Base-by-base conservation (phyloP, 2,329 filamentous ascomycete species). In the Leptographium galeiforme region DNA sequence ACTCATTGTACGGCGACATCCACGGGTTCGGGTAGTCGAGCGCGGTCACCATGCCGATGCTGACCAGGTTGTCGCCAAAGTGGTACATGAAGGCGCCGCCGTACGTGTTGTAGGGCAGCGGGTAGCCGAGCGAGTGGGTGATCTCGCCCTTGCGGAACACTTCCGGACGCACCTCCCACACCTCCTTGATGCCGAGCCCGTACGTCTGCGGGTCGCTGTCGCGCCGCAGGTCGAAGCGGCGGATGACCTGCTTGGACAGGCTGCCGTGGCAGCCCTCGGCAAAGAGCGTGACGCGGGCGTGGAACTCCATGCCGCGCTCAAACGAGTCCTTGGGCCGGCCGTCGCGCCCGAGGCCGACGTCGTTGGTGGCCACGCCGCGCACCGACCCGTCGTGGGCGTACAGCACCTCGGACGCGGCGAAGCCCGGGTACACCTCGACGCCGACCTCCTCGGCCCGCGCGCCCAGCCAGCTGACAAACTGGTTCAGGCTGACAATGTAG, bases 1-100 rank as follows among this genome's bases (percentile, higher is more conserved):
- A 98, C 67, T 98, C 93, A 55, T 83, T 81, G 66, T 97, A 98
- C 0, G 93, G 93, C 4, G 90, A 93, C 53, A 97, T 71, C 89
- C 91, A 98, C 0, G 93, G 93, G 69, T 98, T 98, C 44, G 87
- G 77, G 67, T 98, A 98, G 73, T 98, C 93, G 52, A 98, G 77
- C 30, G 90, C 90, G 40, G 94, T 87, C 12, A 98, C 93, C 18
- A 97, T 75, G 30, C 93, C 93, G 53, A 98, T 76, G 60, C 84
- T 89, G 56, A 98, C 91, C 62, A 97, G 79, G 69, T 97, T 98
- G 62, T 98, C 91, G 40, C 90, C 93, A 68, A 97, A 98, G 69
- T 98, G 93, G 65, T 98, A 98, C 87, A 98, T 90, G 84, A 89
- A 98, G n/a, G 87, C 89, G 59, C 93, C 93, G 60, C 93, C 93